Evolutionary conservation across 2,329 filamentous ascomycete genomes (phyloP), one percentile per base, ranked within the genome.

Genomic region (Alternaria conjuncta): DNA sequence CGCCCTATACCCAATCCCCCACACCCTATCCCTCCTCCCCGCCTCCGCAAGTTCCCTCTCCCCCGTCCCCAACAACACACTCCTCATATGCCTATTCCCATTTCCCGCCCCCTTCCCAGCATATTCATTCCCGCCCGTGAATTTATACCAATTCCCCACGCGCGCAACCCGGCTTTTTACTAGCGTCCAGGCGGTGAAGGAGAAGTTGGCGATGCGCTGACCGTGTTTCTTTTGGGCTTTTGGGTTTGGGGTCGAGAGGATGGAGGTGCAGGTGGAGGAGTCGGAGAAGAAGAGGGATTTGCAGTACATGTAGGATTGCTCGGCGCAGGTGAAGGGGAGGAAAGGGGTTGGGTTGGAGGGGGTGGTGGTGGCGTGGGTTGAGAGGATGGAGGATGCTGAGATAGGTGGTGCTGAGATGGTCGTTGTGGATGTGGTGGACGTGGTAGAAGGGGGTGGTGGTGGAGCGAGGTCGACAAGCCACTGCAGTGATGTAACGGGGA

Each of bases 31-130:
- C 43, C 51, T 55, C 2, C 32, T 15, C 10, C 13, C 32, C 15
- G 51, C 51, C 30, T 55, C 51, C 15, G 21, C 32, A 20, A 89
- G 68, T 70, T 87, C 84, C 44, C 82, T 79, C 81, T 79, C 80
- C 0, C 84, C 85, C 10, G 51, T 55, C 15, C 51, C 32, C 9
- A 55, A 1, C 6, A 55, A 43, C 2, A 55, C 8, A 6, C 1
- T 87, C 89, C 6, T 70, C 78, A 53, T 36, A 53, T 53, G 28
- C 3, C 5, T 23, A 3, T 8, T 8, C 28, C 20, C 26, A 15
- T 7, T 15, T 2, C 41, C 41, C 2, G 4, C 11, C 5, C n/a
- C 41, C 5, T 12, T 44, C 7, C 41, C 41, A 11, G 2, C 41
- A 11, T 21, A 1, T 32, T 32, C 30, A 32, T 32, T 15, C 30